Evolutionary conservation across 2,329 filamentous ascomycete genomes (phyloP).

Genomic region (Pseudogymnoascus sp.): DNA sequence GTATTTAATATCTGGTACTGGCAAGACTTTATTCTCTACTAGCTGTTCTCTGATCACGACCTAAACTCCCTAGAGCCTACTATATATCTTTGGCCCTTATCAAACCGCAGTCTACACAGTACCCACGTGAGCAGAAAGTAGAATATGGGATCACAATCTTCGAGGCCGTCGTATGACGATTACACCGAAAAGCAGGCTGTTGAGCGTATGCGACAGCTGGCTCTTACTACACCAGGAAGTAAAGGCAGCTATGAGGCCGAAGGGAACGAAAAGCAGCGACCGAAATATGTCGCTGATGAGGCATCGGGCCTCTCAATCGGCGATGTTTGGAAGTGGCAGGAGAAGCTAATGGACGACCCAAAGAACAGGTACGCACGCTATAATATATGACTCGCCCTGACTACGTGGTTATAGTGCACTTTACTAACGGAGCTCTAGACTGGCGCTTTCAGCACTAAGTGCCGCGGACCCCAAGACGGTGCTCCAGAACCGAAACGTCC

Average conservation of each 20-base stretch:
- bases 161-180: not conserved
- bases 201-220: not conserved
- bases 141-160: not conserved
- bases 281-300: conserved; percentile 15
- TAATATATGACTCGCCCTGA: not conserved
- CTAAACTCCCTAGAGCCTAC: not conserved
- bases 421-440: conserved; percentile 37
- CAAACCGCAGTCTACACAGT: not conserved
- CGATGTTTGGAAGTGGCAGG: conserved; percentile 52
- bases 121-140: not conserved
- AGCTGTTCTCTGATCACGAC: not conserved
- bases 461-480: conserved; percentile 58
- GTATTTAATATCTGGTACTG: not conserved
- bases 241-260: conserved; percentile 29
- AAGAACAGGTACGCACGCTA: conserved; percentile 50
- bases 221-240: not conserved
- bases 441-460: conserved; percentile 68
- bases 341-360: conserved; percentile 54
- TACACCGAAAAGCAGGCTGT: not conserved
- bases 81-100: not conserved
- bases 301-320: conserved; percentile 41
- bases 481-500: conserved; percentile 55
- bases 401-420: not conserved
- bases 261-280: conserved; percentile 25
- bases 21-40: not conserved